A percentile compares a stretch with the other conserved stretches of the same genome.
These are phyloP conservation scores for Jatropha multifida DNA, from an alignment of 441 rosid genomes.

Conservation along the genomic window DNA sequence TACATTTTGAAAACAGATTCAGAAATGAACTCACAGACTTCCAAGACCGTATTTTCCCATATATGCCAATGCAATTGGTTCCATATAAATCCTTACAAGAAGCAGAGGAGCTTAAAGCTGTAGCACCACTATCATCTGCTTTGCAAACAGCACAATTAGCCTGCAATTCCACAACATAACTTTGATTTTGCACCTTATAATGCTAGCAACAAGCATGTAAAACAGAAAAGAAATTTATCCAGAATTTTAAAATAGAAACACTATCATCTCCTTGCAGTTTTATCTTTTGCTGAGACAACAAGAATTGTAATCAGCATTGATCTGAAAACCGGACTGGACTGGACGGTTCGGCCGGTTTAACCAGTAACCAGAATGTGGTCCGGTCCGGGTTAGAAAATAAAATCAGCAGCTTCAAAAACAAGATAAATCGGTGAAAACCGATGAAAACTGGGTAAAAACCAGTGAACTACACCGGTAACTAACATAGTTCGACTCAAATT, in stretches of 20 bases:
- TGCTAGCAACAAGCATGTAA: not conserved
- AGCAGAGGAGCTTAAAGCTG: slow-evolving; percentile 75
- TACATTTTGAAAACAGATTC: not conserved
- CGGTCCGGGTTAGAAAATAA: too few species aligned
- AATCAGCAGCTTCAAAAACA: too few species aligned
- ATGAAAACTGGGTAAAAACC: too few species aligned
- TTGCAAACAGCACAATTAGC: slow-evolving; percentile 95
- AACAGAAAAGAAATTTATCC: not conserved
- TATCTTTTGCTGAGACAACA: not conserved
- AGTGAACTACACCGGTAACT: too few species aligned
- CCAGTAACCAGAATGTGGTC: too few species aligned
- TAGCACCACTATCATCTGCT: slow-evolving; percentile 93
- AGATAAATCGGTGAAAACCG: too few species aligned
- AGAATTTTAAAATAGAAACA: not conserved
- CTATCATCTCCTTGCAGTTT: not conserved
- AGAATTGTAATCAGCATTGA: not conserved
- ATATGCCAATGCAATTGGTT: slow-evolving; percentile 80
- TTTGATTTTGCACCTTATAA: slow-evolving; percentile 10
- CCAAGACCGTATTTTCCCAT: slow-evolving; percentile 95
- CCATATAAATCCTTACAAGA: slow-evolving; percentile 91
- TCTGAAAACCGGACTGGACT: too few species aligned
- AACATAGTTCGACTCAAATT: too few species aligned
- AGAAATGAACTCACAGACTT: slow-evolving; percentile 77
- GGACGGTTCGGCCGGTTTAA: too few species aligned
- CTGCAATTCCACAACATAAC: slow-evolving; percentile 43